Base-by-base conservation (phyloP, 1,284 basidiomycete species). In the Trichosporon coremiiforme region DNA sequence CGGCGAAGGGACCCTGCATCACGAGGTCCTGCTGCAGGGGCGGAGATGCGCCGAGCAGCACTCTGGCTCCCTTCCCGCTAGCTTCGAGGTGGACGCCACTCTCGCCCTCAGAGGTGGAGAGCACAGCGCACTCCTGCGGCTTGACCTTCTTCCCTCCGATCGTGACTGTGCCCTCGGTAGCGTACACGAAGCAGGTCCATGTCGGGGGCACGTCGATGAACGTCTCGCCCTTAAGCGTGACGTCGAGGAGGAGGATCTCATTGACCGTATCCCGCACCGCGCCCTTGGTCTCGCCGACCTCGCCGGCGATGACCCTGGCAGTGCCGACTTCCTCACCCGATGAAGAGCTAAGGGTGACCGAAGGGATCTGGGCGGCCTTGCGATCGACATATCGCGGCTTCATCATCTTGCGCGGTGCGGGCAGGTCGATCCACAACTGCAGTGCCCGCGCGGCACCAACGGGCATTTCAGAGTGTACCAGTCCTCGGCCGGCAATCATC, bases 361-460 rank as follows among this genome's bases (percentile, higher is more conserved):
- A 15, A 31, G 57, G 57, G 29, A 62, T 33, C 57, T 62, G 57
- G 3, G 57, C 7, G 0, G 80, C 79, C 10, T 70, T 87, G 15
- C 57, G 57, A 17, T 62, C 57, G 4, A 62, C 85, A 77, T 87
- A 87, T 9, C 76, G 78, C 13, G 86, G 85, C 15, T 85, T 82
- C 66, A 90, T 88, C 88, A 95, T 91, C 84, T 98, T 98, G 81
- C 89, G 87, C 83, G 90, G 79, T 75, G 90, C 90, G 0, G 95
- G 96, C 15, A 98, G 85, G 83, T 98, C 95, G 63, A 98, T 86
- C 96, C 95, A 98, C 22, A 98, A 88, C 78, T 98, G 95, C 57
- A 98, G 85, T 10, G 94, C 95, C 2, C 71, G 68, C 13, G 60
- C 29, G 7, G 47, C 20, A n/a, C 63, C 66, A 8, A 93, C 85